These are phyloP conservation scores for Lupinus albus DNA, from an alignment of 306 rosid species.

Conservation along the genomic window DNA sequence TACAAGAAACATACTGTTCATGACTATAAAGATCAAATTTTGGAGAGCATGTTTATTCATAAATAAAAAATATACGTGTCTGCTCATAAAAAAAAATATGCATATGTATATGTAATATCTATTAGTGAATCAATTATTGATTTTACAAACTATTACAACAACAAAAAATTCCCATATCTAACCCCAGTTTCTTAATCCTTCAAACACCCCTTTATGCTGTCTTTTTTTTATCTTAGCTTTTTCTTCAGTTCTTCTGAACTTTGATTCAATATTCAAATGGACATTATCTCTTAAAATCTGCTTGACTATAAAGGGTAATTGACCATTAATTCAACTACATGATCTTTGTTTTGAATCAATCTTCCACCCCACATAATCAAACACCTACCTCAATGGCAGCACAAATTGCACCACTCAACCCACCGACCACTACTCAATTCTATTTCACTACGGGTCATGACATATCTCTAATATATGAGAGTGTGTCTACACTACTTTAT, in stretches of 20 bases:
- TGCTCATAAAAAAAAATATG: too few relatives aligned
- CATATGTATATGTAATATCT: too few relatives aligned
- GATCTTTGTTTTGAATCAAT: not conserved
- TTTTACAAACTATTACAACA: too few relatives aligned
- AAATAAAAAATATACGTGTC: too few relatives aligned
- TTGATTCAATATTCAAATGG: slow-evolving; percentile 3
- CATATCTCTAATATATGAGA: slow-evolving; percentile 15
- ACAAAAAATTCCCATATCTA: too few relatives aligned
- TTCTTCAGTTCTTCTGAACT: not conserved
- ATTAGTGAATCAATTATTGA: too few relatives aligned
- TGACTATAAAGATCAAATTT: too few relatives aligned
- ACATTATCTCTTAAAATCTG: slow-evolving; percentile 32
- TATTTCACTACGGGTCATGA: not conserved
- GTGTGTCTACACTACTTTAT: slow-evolving; percentile 36
- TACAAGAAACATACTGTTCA: too few relatives aligned
- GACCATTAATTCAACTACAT: slow-evolving; percentile 31
- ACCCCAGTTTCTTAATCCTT: not conserved
- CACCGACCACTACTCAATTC: not conserved
- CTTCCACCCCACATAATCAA: slow-evolving; percentile 29
- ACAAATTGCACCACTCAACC: not conserved
- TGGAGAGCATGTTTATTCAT: too few relatives aligned
- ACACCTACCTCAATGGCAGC: slow-evolving; percentile 8
- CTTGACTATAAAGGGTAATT: slow-evolving; percentile 16
- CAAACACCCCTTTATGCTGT: not conserved
- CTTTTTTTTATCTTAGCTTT: not conserved